phyloP scores from a whole-genome alignment of 371 early-diverging fungal species.

The Mortierella sp. region DNA sequence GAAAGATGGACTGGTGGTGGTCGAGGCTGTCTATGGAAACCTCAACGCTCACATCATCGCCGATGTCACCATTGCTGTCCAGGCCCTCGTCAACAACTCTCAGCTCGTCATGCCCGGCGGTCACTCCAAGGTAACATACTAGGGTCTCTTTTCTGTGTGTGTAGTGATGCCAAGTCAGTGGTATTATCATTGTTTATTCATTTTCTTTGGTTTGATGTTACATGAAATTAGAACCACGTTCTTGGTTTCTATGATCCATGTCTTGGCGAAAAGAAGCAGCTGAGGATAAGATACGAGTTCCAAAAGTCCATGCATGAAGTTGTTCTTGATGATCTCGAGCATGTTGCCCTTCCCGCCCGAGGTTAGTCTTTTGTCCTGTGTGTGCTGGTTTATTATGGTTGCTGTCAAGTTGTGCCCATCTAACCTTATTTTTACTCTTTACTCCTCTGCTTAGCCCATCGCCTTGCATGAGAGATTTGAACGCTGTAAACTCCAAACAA shows the following conservation, averaged over 20 bases:
- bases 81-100: slow-evolving; percentile 85
- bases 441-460: neutral
- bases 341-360: slow-evolving; percentile 90
- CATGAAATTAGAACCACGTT: slow-evolving; percentile 74
- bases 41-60: slow-evolving; percentile 68
- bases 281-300: slow-evolving; percentile 90
- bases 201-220: neutral
- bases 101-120: slow-evolving; percentile 91
- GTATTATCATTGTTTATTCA: neutral
- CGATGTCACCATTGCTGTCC: slow-evolving; percentile 91
- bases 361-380: slow-evolving; percentile 60
- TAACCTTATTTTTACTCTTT: neutral
- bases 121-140: slow-evolving; percentile 83
- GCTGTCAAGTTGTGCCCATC: neutral
- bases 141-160: neutral
- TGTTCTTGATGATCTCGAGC: slow-evolving; percentile 82
- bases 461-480: neutral
- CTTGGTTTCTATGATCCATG: slow-evolving; percentile 98
- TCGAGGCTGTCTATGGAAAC: slow-evolving; percentile 91
- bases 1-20: slow-evolving; percentile 86
- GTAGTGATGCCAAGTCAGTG: neutral
- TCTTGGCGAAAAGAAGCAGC: slow-evolving; percentile 86
- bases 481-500: neutral
- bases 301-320: slow-evolving; percentile 86
- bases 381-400: neutral